Evolutionary conservation across 352 stramenopile species (phyloP), one percentile per base, ranked within the genome.

Genomic region (Globisporangium nagaii): DNA sequence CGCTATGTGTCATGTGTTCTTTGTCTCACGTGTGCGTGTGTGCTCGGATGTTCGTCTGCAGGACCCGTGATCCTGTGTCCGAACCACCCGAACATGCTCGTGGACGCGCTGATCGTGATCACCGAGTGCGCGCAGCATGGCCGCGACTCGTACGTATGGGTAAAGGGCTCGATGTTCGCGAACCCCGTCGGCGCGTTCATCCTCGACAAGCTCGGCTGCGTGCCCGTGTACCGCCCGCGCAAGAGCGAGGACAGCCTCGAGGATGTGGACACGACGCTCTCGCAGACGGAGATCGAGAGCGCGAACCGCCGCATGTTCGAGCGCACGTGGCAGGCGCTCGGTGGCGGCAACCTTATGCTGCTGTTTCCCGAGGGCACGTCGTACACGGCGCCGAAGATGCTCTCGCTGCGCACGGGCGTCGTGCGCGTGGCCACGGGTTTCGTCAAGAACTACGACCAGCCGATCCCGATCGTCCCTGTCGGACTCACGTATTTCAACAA

Each of bases 401-500:
- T 91, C 44, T 69, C 71, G 40, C 62, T 91, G 28, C 80, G 80
- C 46, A 89, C 80, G 6, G 80, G 80, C 39, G 80, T 91, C 28
- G 69, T 88, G 54, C 80, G 80, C 11, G 78, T 88, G 5, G 80
- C 80, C 25, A 84, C 72, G 39, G 80, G 80, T 39, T 91, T 91
- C 34, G 78, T 59, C 12, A 82, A 84, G 60, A 60, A 81, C 19
- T 84, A 88, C 61, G 69, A 88, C 55, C 75, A 79, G 31, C 62
- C 76, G 15, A 85, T 91, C 36, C 74, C 77, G 31, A 82, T 91
- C 53, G 61, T 91, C 24, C 80, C 80, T 1, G 55, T 91, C 1
- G 80, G 80, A 2, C 65, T 91, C 39, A 91, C 77, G 49, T 91
- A 91, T 63, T 91, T 91, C 63, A 91, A 88, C 60, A 91, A 91